Base-by-base conservation (phyloP, 768 basidiomycete species). In the Vishniacozyma victoriae region DNA sequence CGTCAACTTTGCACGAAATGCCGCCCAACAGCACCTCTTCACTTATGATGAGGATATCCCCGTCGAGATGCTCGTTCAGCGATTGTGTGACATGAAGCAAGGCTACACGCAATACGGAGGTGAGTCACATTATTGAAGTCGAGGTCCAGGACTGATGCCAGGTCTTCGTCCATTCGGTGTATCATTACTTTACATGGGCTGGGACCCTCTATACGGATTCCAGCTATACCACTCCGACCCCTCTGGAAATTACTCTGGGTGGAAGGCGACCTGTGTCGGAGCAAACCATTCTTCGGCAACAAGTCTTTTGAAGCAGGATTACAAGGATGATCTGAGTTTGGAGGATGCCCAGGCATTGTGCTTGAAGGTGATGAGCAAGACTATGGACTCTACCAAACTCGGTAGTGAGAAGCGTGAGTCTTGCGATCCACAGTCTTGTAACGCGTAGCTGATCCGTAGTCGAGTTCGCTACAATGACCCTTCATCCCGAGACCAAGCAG, bases 151-250 rank as follows among this genome's bases (percentile, higher is more conserved):
- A 18, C 46, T 25, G 15, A 36, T 35, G 14, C 18, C n/a, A 87
- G 90, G 92, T 76, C 82, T 99, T 14, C 87, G 95, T 35, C 95
- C 95, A 15, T 99, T 96, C 73, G 95, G 95, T 61, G 95, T 97
- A 18, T 95, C 93, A 29, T 77, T 99, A 36, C 80, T 99, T 29
- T 97, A 97, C 59, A 91, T 93, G 9, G 95, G 95, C 39, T 91
- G 89, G 70, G 95, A 99, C 75, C 83, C 89, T 39, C 86, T 95
- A 71, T 90, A 96, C 73, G 75, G 82, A 48, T 95, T 97, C 80
- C 95, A 99, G 70, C 81, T 99, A 19, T 99, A 97, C 76, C 91
- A 95, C 72, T 91, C 89, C 5, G 95, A 97, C 70, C 95, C 93
- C 2, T 93, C 90, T 37, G 95, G 95, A 11, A 99, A 97, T 74